Conservation (phyloP, 1,284 basidiomycete species). For the Tylopilus sp. region DNA sequence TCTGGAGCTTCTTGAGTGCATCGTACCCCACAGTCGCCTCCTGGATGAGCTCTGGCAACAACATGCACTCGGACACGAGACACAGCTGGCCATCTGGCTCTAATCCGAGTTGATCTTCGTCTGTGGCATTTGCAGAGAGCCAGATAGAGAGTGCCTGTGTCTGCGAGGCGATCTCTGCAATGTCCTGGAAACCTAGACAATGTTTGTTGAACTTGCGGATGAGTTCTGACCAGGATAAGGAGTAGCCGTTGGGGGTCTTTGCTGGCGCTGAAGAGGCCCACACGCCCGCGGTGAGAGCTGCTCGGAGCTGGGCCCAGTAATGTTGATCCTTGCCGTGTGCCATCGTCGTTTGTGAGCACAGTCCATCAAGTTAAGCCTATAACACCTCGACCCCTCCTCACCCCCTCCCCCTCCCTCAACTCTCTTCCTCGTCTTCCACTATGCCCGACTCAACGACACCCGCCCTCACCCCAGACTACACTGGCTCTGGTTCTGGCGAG, state of each 20-base stretch:
- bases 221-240: conserved; percentile 79
- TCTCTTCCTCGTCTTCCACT: conserved; percentile 22
- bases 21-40: conserved; percentile 62
- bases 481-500: conserved; percentile 50
- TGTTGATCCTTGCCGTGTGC: conserved; percentile 62
- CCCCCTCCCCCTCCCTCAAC: background rate
- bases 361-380: background rate
- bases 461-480: conserved; percentile 59
- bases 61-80: conserved; percentile 61
- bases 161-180: conserved; percentile 71
- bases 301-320: conserved; percentile 75
- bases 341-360: conserved; percentile 22
- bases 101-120: conserved; percentile 50
- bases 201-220: conserved; percentile 91
- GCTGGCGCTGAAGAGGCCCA: conserved; percentile 70
- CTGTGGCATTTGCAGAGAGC: conserved; percentile 52
- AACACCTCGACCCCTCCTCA: conserved; percentile 10
- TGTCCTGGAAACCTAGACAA: conserved; percentile 62
- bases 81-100: conserved; percentile 50
- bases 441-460: conserved; percentile 54
- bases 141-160: conserved; percentile 69
- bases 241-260: conserved; percentile 61
- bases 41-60: conserved; percentile 60
- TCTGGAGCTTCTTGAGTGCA: conserved; percentile 56
- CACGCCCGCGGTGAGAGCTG: conserved; percentile 69